A percentile compares a stretch with the other conserved stretches of the same genome.
phyloP scores from a whole-genome alignment of 2,329 filamentous ascomycete species.

The Emergomyces pasteurianus region DNA sequence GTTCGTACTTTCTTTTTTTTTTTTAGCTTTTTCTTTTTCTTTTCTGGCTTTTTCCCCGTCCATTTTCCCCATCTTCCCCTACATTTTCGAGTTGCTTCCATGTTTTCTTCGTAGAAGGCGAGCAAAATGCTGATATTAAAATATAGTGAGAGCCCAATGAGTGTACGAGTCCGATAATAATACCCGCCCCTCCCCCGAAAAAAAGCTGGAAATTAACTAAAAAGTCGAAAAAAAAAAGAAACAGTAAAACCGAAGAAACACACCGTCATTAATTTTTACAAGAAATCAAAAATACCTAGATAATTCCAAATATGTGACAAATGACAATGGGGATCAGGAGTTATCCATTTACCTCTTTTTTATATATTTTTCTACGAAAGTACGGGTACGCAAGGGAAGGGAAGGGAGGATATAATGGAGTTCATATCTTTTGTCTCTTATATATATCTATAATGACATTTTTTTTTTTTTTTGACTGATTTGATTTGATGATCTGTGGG shows the following conservation, averaged over 20 bases:
- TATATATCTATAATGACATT: not conserved
- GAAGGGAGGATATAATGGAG: not conserved
- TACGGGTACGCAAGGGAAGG: not conserved
- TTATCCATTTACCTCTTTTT: not conserved
- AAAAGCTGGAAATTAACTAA: not conserved
- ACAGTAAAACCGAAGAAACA: not conserved
- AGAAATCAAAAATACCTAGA: not conserved
- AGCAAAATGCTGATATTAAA: not conserved
- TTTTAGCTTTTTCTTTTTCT: too few relatives aligned
- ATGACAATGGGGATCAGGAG: not conserved
- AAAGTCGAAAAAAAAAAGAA: not conserved
- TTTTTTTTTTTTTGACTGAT: not conserved
- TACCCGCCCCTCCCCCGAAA: too few relatives aligned
- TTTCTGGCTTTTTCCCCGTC: not conserved
- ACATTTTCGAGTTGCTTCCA: not conserved
- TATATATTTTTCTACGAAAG: not conserved
- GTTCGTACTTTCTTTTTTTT: constrained; percentile 38
- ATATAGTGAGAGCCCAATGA: not conserved
- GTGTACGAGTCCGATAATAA: not conserved
- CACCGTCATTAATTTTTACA: not conserved
- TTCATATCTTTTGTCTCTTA: not conserved
- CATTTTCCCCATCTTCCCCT: too few relatives aligned
- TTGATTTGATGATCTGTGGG: not conserved
- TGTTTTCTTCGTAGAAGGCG: not conserved
- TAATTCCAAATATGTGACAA: not conserved